Conservation (phyloP, 1,284 basidiomycete species). For the Trametes sp. region DNA sequence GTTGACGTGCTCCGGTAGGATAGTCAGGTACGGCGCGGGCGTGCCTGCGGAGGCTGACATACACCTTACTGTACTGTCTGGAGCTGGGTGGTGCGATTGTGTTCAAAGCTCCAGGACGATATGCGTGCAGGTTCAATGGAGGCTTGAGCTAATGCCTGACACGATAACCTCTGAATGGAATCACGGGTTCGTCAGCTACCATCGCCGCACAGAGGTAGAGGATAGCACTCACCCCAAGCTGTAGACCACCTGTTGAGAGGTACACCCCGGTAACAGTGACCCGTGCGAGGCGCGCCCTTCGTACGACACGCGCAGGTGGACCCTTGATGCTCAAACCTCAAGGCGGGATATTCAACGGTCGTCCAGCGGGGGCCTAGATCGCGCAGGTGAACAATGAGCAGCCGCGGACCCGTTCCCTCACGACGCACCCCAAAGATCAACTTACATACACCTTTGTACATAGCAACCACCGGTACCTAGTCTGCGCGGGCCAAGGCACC, state of each 20-base stretch:
- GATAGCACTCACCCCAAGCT: background rate
- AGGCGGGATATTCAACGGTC: background rate
- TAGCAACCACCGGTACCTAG: conserved; percentile 22
- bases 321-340: conserved; percentile 1
- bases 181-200: too few species aligned
- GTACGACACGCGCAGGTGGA: background rate
- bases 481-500: background rate
- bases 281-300: background rate
- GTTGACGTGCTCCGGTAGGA: background rate
- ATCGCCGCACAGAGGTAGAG: too few species aligned
- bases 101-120: background rate
- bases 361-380: background rate
- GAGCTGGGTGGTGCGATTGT: background rate
- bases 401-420: background rate
- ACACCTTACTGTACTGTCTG: background rate
- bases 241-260: background rate
- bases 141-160: background rate
- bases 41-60: background rate
- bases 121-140: too few species aligned
- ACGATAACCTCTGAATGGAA: too few species aligned
- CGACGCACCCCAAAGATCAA: conserved; percentile 26
- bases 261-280: background rate
- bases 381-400: conserved; percentile 6
- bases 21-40: conserved; percentile 1
- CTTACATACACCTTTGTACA: conserved; percentile 25